phyloP scores from a whole-genome alignment of 495 filamentous ascomycete species.

The Aspergillus indologenus region DNA sequence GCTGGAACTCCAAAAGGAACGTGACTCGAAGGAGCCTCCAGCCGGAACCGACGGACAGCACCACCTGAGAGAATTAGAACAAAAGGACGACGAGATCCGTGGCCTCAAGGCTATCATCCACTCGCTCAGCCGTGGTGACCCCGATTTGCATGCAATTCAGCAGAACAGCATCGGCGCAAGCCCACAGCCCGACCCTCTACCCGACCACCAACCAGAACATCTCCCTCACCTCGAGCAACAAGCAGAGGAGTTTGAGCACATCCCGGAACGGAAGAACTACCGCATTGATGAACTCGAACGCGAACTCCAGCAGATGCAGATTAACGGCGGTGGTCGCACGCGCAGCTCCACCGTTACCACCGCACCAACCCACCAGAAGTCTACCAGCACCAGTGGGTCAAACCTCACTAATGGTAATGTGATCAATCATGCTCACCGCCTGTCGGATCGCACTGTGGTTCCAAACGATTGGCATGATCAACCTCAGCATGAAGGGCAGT shows the following conservation, averaged over 20 bases:
- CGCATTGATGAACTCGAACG: constrained; percentile 90
- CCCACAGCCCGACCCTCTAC: constrained; percentile 23
- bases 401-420: constrained; percentile 27
- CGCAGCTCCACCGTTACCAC: constrained; percentile 46
- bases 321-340: constrained; percentile 27
- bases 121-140: constrained; percentile 73
- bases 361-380: constrained; percentile 38
- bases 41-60: constrained; percentile 50
- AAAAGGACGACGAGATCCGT: constrained; percentile 95
- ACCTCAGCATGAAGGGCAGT: constrained; percentile 31
- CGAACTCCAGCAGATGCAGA: constrained; percentile 66
- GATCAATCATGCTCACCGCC: constrained; percentile 36
- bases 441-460: constrained; percentile 48
- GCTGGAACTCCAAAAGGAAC: constrained; percentile 81
- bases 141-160: constrained; percentile 33
- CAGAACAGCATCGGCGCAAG: constrained; percentile 25
- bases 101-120: constrained; percentile 98
- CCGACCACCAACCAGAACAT: constrained; percentile 35
- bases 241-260: constrained; percentile 67
- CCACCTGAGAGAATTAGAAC: constrained; percentile 71
- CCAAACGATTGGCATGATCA: constrained; percentile 44
- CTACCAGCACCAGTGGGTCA: constrained; percentile 28
- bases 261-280: constrained; percentile 64
- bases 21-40: constrained; percentile 64
- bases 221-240: constrained; percentile 63